Percentiles rank a stretch among this genome's conserved stretches.
Evolutionary conservation across 1,284 basidiomycete genomes (phyloP).

Genomic region (Melanopsichium pennsylvanicum): DNA sequence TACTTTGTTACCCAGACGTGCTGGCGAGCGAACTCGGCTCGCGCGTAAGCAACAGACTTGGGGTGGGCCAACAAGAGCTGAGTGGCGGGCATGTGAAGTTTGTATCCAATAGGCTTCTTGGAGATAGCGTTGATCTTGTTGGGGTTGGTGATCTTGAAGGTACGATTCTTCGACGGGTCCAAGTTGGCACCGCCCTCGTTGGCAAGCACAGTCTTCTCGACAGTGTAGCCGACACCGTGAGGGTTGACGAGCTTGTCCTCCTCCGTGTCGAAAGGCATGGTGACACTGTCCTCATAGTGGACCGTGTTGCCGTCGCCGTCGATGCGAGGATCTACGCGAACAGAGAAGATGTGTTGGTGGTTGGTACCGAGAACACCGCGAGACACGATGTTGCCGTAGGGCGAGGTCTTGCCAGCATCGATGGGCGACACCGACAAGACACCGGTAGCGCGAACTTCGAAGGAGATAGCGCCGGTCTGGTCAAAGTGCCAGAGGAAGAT

Average conservation of each 20-base stretch:
- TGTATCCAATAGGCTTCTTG: constrained; percentile 78
- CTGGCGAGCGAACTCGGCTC: constrained; percentile 80
- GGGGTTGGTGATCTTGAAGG: constrained; percentile 67
- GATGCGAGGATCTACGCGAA: constrained; percentile 89
- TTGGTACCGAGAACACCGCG: constrained; percentile 87
- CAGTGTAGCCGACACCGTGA: constrained; percentile 64
- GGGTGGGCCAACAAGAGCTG: constrained; percentile 74
- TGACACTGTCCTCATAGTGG: constrained; percentile 63
- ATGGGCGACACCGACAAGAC: constrained; percentile 69
- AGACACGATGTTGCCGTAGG: constrained; percentile 79
- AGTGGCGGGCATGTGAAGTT: constrained; percentile 72
- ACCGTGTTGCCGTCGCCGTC: constrained; percentile 86
- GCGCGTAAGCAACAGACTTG: constrained; percentile 78
- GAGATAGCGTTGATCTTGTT: constrained; percentile 65
- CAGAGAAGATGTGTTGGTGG: constrained; percentile 83
- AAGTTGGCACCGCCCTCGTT: constrained; percentile 50
- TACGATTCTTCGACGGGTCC: constrained; percentile 26
- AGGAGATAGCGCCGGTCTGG: constrained; percentile 78
- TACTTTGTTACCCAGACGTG: constrained; percentile 76
- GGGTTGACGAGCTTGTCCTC: constrained; percentile 66
- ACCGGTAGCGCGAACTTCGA: constrained; percentile 83
- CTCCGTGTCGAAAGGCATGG: constrained; percentile 63
- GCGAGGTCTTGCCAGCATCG: constrained; percentile 67
- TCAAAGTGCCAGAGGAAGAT: constrained; percentile 82
- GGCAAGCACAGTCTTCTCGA: constrained; percentile 61